Evolutionary conservation across 257 asterid species (phyloP).

Genomic region (Paraleonurus japonicus): DNA sequence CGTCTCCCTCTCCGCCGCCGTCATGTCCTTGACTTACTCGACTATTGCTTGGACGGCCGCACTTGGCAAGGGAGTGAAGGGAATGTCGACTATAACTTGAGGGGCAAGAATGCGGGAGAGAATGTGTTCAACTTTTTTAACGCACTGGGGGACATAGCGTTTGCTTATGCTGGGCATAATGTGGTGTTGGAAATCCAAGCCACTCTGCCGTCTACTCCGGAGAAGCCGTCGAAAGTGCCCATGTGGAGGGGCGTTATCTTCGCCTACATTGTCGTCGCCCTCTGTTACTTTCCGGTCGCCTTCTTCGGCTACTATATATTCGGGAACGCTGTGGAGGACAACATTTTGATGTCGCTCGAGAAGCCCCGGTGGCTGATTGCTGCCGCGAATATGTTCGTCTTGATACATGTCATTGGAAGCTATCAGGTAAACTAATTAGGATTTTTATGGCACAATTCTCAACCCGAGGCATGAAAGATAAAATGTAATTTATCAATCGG

Average conservation of each 20-base stretch:
- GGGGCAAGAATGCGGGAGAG: slow-evolving; percentile 10
- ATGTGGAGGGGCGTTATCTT: slow-evolving; percentile 56
- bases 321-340: slow-evolving; percentile 49
- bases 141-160: slow-evolving; percentile 46
- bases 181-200: slow-evolving; percentile 65
- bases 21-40: slow-evolving; percentile 47
- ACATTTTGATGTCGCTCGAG: slow-evolving; percentile 39
- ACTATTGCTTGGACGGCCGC: slow-evolving; percentile 45
- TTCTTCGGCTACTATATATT: slow-evolving; percentile 40
- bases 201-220: slow-evolving; percentile 54
- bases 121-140: slow-evolving; percentile 40
- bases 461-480: too few species aligned
- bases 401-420: slow-evolving; percentile 54
- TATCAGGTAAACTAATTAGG: too few species aligned
- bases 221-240: slow-evolving; percentile 45
- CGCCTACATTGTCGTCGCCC: slow-evolving; percentile 40
- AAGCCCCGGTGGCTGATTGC: slow-evolving; percentile 58
- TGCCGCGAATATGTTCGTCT: slow-evolving; percentile 45
- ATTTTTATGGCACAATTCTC: too few species aligned
- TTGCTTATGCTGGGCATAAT: slow-evolving; percentile 49
- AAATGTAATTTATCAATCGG: too few species aligned
- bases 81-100: slow-evolving; percentile 23
- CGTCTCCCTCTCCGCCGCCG: slow-evolving; percentile 44
- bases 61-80: slow-evolving; percentile 9
- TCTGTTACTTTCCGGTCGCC: slow-evolving; percentile 54